phyloP scores from a whole-genome alignment of 371 early-diverging fungal genomes.

The Mucor irregularis region DNA sequence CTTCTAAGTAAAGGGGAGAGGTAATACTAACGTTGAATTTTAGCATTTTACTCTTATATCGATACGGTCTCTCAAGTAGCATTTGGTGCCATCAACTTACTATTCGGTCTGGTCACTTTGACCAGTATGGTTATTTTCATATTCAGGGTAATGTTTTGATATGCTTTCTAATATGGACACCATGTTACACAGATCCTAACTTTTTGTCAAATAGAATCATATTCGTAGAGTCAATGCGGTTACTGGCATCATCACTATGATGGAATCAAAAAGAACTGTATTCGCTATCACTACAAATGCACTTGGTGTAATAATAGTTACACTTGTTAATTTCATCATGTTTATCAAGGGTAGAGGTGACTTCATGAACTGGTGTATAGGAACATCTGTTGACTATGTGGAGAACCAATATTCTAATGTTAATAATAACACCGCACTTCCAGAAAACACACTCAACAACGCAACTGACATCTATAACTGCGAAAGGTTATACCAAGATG shows the following conservation, averaged over 20 bases:
- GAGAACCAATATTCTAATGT: neutral
- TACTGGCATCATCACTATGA: neutral
- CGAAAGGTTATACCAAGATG: slow-evolving; percentile 37
- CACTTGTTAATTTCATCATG: slow-evolving; percentile 23
- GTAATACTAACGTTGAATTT: too few relatives aligned
- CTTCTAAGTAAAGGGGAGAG: too few relatives aligned
- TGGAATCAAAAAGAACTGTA: slow-evolving; percentile 2
- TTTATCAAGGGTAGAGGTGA: slow-evolving; percentile 12
- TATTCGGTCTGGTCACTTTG: slow-evolving; percentile 27
- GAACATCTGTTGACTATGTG: slow-evolving; percentile 8
- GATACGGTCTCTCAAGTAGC: slow-evolving; percentile 19
- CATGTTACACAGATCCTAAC: slow-evolving; percentile 7
- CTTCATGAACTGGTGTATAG: slow-evolving; percentile 21
- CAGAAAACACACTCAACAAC: neutral
- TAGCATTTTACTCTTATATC: slow-evolving; percentile 37
- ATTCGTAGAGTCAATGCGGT: neutral
- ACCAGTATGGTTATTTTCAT: slow-evolving; percentile 18
- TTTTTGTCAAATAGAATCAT: neutral
- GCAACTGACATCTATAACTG: slow-evolving; percentile 44
- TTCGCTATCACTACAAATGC: slow-evolving; percentile 20
- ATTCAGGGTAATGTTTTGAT: slow-evolving; percentile 22
- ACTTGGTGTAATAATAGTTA: slow-evolving; percentile 17
- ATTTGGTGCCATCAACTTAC: slow-evolving; percentile 33
- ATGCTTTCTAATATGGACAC: neutral
- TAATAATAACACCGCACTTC: neutral